Conservation (phyloP, 768 basidiomycete genomes). For the Boletus eberwhitei region DNA sequence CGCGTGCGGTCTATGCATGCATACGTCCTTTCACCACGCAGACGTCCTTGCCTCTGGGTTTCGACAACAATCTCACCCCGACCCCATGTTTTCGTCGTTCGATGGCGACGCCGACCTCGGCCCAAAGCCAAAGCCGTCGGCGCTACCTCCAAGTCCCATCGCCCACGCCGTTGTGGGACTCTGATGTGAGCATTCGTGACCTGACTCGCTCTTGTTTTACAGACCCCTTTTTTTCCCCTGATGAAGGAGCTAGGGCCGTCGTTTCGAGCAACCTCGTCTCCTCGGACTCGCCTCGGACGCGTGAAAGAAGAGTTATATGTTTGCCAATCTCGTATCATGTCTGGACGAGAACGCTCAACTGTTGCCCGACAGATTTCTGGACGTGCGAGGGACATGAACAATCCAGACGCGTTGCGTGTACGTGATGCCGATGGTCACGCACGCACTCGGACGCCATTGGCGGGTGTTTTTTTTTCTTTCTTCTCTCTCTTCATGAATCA, state of each 20-base stretch:
- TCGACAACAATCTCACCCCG: background rate
- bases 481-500: background rate
- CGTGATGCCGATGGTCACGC: background rate
- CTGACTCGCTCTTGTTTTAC: no score
- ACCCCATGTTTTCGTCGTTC: background rate
- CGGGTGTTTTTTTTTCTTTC: background rate
- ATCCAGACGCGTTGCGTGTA: background rate
- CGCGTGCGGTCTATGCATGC: no score
- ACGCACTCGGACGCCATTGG: background rate
- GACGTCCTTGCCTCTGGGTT: background rate
- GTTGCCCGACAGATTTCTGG: slow-evolving; percentile 5
- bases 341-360: slow-evolving; percentile 1
- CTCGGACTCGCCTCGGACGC: slow-evolving; percentile 10
- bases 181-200: slow-evolving; percentile 1
- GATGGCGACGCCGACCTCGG: background rate
- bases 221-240: background rate
- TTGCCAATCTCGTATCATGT: background rate
- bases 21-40: background rate
- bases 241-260: background rate
- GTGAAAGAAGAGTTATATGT: slow-evolving; percentile 23
- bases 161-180: slow-evolving; percentile 10
- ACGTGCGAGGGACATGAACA: background rate
- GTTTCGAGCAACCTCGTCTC: slow-evolving; percentile 12
- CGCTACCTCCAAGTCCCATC: slow-evolving; percentile 18
- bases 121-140: background rate